Evolutionary conservation across 2,329 filamentous ascomycete genomes (phyloP).

Genomic region (Xylaria sp.): DNA sequence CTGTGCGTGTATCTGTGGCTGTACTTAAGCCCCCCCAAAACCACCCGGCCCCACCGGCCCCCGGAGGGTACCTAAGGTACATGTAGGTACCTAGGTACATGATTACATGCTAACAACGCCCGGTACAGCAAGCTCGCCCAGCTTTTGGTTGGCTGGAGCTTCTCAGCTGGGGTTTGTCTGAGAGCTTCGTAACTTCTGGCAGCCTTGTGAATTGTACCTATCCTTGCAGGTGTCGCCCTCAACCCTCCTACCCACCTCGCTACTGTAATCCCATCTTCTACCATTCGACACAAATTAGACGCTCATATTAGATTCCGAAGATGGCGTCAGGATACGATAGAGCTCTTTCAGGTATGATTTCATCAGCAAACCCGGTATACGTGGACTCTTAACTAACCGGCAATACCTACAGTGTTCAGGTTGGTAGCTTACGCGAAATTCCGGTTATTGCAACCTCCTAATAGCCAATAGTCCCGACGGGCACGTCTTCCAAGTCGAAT

Average conservation of each 20-base stretch:
- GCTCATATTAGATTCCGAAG: slow-evolving; percentile 37
- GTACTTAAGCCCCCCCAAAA: too few species aligned
- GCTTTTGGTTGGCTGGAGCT: slow-evolving; percentile 35
- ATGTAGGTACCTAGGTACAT: slow-evolving; percentile 6
- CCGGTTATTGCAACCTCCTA: slow-evolving; percentile 51
- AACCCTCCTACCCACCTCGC: slow-evolving; percentile 27
- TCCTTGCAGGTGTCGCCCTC: slow-evolving; percentile 26
- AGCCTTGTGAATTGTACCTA: slow-evolving; percentile 42
- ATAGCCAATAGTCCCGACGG: slow-evolving; percentile 85
- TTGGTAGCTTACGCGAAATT: slow-evolving; percentile 54
- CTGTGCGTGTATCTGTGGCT: slow-evolving; percentile 17
- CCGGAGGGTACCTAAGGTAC: too few species aligned
- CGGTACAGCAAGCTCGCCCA: slow-evolving; percentile 21
- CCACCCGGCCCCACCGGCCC: too few species aligned
- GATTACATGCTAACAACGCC: slow-evolving; percentile 1
- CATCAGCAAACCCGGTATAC: slow-evolving; percentile 47
- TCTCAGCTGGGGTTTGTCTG: slow-evolving; percentile 30
- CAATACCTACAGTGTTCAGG: slow-evolving; percentile 78
- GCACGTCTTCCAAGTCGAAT: slow-evolving; percentile 99
- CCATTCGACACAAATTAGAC: slow-evolving; percentile 28
- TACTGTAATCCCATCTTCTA: slow-evolving; percentile 12
- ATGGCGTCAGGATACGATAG: slow-evolving; percentile 98
- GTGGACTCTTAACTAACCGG: slow-evolving; percentile 56
- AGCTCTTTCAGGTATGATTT: slow-evolving; percentile 90
- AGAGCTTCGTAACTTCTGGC: slow-evolving; percentile 48